Conservation (phyloP, 345 rosid genomes). For the Camelina laxa region DNA sequence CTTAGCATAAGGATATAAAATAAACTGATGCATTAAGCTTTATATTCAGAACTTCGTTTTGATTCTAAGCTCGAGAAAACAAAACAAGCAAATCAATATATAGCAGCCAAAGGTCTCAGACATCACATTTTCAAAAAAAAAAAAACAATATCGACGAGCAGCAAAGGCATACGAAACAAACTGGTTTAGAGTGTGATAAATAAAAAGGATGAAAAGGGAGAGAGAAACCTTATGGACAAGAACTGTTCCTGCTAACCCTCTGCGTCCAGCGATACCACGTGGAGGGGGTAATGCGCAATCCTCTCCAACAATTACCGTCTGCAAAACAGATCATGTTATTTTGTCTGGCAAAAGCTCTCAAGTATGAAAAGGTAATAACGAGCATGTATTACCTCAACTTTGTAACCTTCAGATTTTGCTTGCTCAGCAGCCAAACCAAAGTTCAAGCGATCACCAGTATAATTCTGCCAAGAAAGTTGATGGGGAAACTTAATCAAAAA, state of each 20-base stretch:
- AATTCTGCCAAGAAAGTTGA: conserved; percentile 65
- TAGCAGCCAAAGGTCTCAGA: conserved; percentile 22
- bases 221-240: conserved; percentile 84
- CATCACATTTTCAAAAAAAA: conserved; percentile 15
- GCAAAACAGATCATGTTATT: conserved; percentile 36
- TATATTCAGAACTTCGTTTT: neutral
- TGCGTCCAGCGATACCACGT: conserved; percentile 88
- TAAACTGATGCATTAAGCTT: conserved; percentile 13
- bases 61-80: conserved; percentile 7
- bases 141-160: neutral
- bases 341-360: conserved; percentile 6
- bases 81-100: conserved; percentile 10
- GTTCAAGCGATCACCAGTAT: conserved; percentile 95
- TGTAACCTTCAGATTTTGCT: conserved; percentile 97
- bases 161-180: neutral
- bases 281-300: conserved; percentile 98
- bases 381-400: conserved; percentile 70
- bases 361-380: neutral
- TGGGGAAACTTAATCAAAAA: conserved; percentile 27
- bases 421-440: conserved; percentile 99
- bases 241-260: conserved; percentile 97
- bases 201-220: conserved; percentile 1
- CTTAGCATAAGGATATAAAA: conserved; percentile 40
- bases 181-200: neutral
- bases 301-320: conserved; percentile 96